Conservation (phyloP, 1,284 basidiomycete species). For the Microbotryum scabiosae region DNA sequence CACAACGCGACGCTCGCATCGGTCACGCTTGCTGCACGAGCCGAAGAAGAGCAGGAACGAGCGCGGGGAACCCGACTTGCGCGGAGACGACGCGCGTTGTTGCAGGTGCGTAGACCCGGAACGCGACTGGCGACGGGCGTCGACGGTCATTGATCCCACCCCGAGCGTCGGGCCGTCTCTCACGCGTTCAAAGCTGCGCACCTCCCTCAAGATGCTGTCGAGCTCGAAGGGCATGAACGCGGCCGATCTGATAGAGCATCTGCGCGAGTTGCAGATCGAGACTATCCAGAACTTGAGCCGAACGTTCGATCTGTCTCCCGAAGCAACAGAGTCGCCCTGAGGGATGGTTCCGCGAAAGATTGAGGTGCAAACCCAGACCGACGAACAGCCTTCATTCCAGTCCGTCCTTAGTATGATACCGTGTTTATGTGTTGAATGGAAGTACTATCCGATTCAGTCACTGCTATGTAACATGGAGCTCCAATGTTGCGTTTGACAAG, state of each 20-base stretch:
- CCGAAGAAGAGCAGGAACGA: conserved; percentile 52
- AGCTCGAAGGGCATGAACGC: conserved; percentile 61
- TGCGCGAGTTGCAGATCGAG: conserved; percentile 59
- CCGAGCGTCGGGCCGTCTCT: conserved; percentile 9
- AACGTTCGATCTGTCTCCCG: too few relatives aligned
- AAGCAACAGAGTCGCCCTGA: too few relatives aligned
- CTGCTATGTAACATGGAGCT: too few relatives aligned
- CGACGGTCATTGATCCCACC: neutral
- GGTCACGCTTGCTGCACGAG: conserved; percentile 51
- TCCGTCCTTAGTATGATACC: too few relatives aligned
- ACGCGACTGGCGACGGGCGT: too few relatives aligned
- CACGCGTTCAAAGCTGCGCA: conserved; percentile 49
- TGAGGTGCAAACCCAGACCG: too few relatives aligned
- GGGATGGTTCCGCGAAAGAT: too few relatives aligned
- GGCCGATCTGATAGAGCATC: conserved; percentile 54
- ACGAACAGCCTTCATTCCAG: too few relatives aligned
- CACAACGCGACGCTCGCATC: conserved; percentile 56
- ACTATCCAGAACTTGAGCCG: conserved; percentile 42
- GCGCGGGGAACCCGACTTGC: conserved; percentile 55
- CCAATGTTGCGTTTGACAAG: too few relatives aligned
- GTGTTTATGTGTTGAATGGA: too few relatives aligned
- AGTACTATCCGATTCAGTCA: too few relatives aligned
- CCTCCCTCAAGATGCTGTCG: conserved; percentile 58
- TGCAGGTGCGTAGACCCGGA: conserved; percentile 48
- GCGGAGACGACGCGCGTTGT: conserved; percentile 55